Base-by-base conservation (phyloP, 2,329 filamentous ascomycete genomes). In the Fusarium sp. region DNA sequence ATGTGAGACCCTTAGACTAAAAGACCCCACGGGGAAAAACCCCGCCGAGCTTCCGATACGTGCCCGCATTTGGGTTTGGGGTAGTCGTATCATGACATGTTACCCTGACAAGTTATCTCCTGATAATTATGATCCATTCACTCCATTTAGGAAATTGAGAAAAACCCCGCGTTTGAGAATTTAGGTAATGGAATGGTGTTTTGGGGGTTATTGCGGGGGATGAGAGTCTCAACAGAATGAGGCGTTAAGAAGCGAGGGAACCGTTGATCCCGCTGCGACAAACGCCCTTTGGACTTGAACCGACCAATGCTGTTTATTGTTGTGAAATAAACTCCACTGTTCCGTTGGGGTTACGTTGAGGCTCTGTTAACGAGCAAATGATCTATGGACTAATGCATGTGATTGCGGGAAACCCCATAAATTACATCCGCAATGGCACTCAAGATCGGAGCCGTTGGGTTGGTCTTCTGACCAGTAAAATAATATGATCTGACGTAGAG, bases 21-120 rank as follows among this genome's bases (percentile, higher is more conserved):
- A 10, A 9, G n/a, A 67, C 64, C 64, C 64, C 64, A 63, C 49
- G 64, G 64, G 64, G 64, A 67, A 50, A 52, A 5, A 2, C 42
- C 13, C 52, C 30, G 56, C 56, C 63, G 64, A 62, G 27, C 33
- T 46, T 67, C 64, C 64, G 64, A 67, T 67, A 67, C 56, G 63
- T 67, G 64, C 64, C 64, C 64, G 63, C 64, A 49, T 45, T 64
- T 63, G 41, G 53, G 53, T 45, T 64, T 63, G 41, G 53, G 53
- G 40, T 49, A 49, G 17, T 48, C 40, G 53, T 60, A 37, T 26
- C 45, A 45, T 59, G 14, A 27, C 33, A 53, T 52, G 23, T 49
- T 50, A 30, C 45, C 23, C 33, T 66, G 63, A 46, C 40, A 6
- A 18, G 11, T 20, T 52, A 13, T 67, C 64, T 67, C 64, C 44